Evolutionary conservation across 2,329 filamentous ascomycete species (phyloP), one percentile per base, ranked within the genome.

Genomic region (Pseudogymnoascus sp.): DNA sequence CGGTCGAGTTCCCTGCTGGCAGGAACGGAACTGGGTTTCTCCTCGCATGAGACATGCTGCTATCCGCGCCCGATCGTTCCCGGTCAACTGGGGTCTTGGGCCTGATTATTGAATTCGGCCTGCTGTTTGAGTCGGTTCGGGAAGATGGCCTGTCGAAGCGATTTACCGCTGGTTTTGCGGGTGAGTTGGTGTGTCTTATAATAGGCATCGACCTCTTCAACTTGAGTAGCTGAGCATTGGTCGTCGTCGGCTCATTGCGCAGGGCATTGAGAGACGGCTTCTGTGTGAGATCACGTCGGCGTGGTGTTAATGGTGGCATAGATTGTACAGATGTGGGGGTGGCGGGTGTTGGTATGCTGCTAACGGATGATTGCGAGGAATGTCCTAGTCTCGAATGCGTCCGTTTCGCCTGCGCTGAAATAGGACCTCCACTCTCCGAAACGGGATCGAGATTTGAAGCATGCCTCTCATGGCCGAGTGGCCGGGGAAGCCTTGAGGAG

Each of bases 371-470:
- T 69, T 91, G 86, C 14, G 86, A 77, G 10, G 86, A 84, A 73
- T 93, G 88, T 11, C 85, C 85, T 29, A 90, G 73, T 63, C 88
- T 82, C 2, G 88, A 90, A 65, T 85, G 83, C 44, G 88, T 85
- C 67, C 86, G 81, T 63, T 85, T 82, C 67, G 80, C 80, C 14
- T 78, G 77, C 65, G 81, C 84, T 44, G 80, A 78, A 59, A 89
- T 83, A 19, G 90, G 85, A 3, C 87, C 91, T 61, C 92, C 92
- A 67, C 87, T 92, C 76, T 97, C 93, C 40, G 91, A 96, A 5
- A 97, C 92, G 21, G 93, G 92, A 72, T 96, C 93, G n/a, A 97
- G 81, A 16, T 88, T 87, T 10, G 89, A 89, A 68, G 86, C 84
- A 4, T 87, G 84, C 62, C 88, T 82, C 71, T 91, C 88, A 74